Evolutionary conservation across 2,329 filamentous ascomycete species (phyloP).

Genomic region (Lasiodiplodia sp.): DNA sequence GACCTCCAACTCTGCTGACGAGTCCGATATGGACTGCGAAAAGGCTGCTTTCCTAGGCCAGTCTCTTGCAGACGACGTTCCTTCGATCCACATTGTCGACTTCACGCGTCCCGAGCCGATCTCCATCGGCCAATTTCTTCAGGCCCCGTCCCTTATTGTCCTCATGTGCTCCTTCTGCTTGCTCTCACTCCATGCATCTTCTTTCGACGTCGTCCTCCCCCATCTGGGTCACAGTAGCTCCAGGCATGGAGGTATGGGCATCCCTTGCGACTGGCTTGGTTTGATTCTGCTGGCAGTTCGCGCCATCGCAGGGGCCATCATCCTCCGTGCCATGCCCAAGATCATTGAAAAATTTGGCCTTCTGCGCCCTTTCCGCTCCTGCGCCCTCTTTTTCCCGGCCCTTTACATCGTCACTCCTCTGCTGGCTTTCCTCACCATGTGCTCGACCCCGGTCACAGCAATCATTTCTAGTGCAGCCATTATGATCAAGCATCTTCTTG

Average conservation of each 20-base stretch:
- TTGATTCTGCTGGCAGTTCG: constrained; percentile 52
- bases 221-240: constrained; percentile 56
- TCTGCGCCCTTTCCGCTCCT: constrained; percentile 52
- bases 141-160: constrained; percentile 54
- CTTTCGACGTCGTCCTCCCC: constrained; percentile 58
- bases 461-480: constrained; percentile 50
- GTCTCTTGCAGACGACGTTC: constrained; percentile 43
- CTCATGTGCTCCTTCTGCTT: constrained; percentile 60
- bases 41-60: constrained; percentile 56
- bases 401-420: constrained; percentile 51
- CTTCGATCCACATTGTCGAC: constrained; percentile 46
- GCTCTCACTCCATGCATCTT: constrained; percentile 63
- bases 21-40: constrained; percentile 49
- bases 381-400: constrained; percentile 49
- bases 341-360: constrained; percentile 50
- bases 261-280: constrained; percentile 55
- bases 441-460: constrained; percentile 43
- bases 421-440: constrained; percentile 46
- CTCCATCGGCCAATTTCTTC: constrained; percentile 54
- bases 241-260: constrained; percentile 54
- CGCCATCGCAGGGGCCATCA: constrained; percentile 48
- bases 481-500: constrained; percentile 53
- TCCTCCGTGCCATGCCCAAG: constrained; percentile 48
- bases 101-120: constrained; percentile 50
- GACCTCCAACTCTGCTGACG: constrained; percentile 4